Conservation (phyloP, 805 yeast genomes). For the Vanderwaltozyma verrucispora region DNA sequence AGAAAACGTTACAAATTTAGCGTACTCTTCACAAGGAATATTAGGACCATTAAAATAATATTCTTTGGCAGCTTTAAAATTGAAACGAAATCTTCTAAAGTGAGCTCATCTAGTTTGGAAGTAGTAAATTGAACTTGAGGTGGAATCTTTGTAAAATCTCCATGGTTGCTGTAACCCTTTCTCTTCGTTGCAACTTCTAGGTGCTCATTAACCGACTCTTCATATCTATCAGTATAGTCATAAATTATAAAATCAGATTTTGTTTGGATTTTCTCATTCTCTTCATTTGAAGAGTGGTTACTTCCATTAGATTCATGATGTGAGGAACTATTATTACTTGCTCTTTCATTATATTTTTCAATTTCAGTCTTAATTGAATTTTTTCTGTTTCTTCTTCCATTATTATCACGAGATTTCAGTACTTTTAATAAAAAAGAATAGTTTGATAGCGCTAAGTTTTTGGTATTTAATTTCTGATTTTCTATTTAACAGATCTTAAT, state of each 20-base stretch:
- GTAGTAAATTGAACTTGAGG: constrained; percentile 30
- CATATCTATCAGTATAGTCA: background rate
- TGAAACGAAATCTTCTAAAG: constrained; percentile 31
- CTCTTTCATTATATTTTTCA: background rate
- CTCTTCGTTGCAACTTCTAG: constrained; percentile 2
- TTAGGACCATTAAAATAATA: constrained; percentile 38
- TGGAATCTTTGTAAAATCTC: constrained; percentile 10
- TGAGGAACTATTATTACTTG: too few species aligned
- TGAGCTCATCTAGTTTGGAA: constrained; percentile 30
- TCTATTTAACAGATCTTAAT: too few species aligned
- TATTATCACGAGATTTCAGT: too few species aligned
- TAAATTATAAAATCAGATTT: too few species aligned
- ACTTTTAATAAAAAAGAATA: too few species aligned
- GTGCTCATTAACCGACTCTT: background rate
- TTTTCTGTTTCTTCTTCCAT: too few species aligned
- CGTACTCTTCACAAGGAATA: constrained; percentile 32
- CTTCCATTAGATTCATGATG: too few species aligned
- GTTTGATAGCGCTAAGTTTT: too few species aligned
- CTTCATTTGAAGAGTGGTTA: too few species aligned
- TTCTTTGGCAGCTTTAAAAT: constrained; percentile 33
- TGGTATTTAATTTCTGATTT: too few species aligned
- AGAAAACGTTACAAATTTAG: constrained; percentile 25
- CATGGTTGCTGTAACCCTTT: constrained; percentile 7
- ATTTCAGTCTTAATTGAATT: too few species aligned
- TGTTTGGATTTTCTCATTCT: too few species aligned